Evolutionary conservation across 345 rosid species (phyloP).

Genomic region (Garcia nutans): DNA sequence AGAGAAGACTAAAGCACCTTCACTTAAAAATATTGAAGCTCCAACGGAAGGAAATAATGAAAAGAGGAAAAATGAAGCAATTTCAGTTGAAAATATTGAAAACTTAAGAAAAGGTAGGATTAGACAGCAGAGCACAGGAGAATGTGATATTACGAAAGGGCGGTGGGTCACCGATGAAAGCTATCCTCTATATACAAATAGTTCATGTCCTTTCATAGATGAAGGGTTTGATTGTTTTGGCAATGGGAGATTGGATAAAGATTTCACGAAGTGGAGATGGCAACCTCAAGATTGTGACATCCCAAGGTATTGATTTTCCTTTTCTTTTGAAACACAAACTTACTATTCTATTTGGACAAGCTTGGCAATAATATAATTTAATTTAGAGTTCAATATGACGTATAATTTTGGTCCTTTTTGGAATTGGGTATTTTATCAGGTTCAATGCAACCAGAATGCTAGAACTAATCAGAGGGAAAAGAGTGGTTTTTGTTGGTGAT

Average conservation of each 20-base stretch:
- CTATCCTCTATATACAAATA: constrained; percentile 69
- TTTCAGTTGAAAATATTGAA: constrained; percentile 13
- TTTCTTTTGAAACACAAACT: background rate
- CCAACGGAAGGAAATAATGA: constrained; percentile 24
- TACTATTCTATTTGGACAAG: background rate
- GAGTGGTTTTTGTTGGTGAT: constrained; percentile 94
- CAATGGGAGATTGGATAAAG: constrained; percentile 70
- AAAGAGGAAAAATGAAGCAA: constrained; percentile 26
- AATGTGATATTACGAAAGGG: constrained; percentile 71
- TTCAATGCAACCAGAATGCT: constrained; percentile 80
- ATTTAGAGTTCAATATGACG: background rate
- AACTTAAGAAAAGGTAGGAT: constrained; percentile 8
- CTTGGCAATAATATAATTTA: background rate
- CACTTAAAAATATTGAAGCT: constrained; percentile 31
- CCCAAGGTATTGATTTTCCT: constrained; percentile 53
- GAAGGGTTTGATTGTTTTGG: constrained; percentile 83
- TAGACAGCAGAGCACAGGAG: constrained; percentile 25
- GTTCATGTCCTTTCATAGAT: constrained; percentile 84
- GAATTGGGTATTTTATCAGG: constrained; percentile 37
- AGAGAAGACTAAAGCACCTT: constrained; percentile 16
- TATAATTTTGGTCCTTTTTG: constrained; percentile 4
- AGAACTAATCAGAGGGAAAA: constrained; percentile 77
- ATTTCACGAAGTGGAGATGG: constrained; percentile 88
- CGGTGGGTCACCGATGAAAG: constrained; percentile 76
- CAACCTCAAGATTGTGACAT: constrained; percentile 66